phyloP scores from a whole-genome alignment of 441 rosid genomes.

The Aleurites moluccanus region DNA sequence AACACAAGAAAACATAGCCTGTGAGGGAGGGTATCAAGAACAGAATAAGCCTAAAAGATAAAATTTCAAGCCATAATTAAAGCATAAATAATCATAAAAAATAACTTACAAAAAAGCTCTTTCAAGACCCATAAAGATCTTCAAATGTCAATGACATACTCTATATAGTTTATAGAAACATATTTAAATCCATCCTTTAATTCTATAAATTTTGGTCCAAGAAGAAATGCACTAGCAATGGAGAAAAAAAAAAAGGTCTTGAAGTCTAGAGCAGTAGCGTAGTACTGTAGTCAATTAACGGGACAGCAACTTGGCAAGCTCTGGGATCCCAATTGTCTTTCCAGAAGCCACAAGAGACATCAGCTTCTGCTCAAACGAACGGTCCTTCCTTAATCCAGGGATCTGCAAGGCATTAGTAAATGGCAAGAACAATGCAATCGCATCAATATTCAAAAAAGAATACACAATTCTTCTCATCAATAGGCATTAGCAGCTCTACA shows the following conservation, averaged over 20 bases:
- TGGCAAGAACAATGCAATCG: background rate
- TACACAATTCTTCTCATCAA: background rate
- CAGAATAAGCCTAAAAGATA: background rate
- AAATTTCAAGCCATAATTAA: background rate
- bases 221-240: background rate
- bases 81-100: background rate
- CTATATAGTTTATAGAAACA: background rate
- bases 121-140: background rate
- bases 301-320: slow-evolving; percentile 43
- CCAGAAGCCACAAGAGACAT: slow-evolving; percentile 28
- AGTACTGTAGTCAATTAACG: background rate
- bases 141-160: background rate
- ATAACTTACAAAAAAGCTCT: background rate
- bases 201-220: background rate
- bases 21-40: background rate
- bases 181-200: background rate
- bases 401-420: slow-evolving; percentile 30
- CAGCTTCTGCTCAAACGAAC: slow-evolving; percentile 33
- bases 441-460: background rate
- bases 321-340: slow-evolving; percentile 34
- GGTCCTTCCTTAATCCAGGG: slow-evolving; percentile 38
- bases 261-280: background rate
- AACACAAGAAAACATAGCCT: background rate
- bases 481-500: background rate
- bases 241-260: background rate